Conservation (phyloP, 768 basidiomycete species). For the Rhodotorula sphaerocarpa region DNA sequence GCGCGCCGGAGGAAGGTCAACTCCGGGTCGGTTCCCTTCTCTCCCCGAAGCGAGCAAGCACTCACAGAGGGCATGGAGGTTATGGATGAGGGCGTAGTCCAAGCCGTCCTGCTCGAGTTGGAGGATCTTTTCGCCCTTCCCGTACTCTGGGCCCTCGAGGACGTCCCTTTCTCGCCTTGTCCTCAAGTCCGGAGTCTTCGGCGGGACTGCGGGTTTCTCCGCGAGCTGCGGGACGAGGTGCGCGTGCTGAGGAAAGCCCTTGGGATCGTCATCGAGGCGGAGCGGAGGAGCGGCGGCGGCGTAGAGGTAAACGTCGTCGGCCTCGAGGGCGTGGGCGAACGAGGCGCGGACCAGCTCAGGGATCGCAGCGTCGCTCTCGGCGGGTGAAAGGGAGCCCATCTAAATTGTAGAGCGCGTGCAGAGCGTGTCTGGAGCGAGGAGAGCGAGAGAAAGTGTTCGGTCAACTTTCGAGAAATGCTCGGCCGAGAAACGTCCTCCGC, state of each 20-base stretch:
- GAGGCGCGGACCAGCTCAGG: background rate
- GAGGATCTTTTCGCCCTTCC: slow-evolving; percentile 4
- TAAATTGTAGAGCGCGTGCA: no score
- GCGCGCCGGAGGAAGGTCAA: background rate
- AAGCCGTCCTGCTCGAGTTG: background rate
- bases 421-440: no score
- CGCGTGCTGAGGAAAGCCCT: background rate
- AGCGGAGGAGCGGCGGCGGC: background rate
- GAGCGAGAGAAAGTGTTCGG: no score
- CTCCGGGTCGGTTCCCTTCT: no score
- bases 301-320: slow-evolving; percentile 7
- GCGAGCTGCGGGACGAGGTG: slow-evolving; percentile 14
- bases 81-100: slow-evolving; percentile 9
- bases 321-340: background rate
- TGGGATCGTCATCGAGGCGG: background rate
- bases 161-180: background rate
- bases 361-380: background rate
- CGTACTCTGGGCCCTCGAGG: slow-evolving; percentile 11
- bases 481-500: no score
- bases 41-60: background rate
- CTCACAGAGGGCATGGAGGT: slow-evolving; percentile 14
- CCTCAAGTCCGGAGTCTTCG: slow-evolving; percentile 14
- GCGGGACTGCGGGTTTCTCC: slow-evolving; percentile 15
- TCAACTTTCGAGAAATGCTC: no score
- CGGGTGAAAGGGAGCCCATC: no score